Evolutionary conservation across 2,329 filamentous ascomycete species (phyloP).

Genomic region (Phoma herbarum): DNA sequence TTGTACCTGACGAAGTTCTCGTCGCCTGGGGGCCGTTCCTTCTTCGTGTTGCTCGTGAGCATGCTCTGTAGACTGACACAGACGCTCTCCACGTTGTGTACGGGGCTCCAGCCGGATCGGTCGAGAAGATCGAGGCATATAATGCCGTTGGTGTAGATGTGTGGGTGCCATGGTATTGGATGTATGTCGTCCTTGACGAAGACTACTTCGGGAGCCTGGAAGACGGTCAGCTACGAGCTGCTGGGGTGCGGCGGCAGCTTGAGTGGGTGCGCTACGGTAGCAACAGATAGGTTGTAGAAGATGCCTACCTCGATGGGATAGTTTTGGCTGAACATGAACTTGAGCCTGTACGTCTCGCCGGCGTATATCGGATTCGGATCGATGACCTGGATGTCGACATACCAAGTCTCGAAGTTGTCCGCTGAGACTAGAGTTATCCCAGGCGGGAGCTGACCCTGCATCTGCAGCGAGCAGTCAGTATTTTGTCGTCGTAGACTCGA

Average conservation of each 20-base stretch:
- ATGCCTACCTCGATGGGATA: conserved; percentile 79
- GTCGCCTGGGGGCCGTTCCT: conserved; percentile 89
- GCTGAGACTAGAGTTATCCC: conserved; percentile 82
- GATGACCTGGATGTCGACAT: conserved; percentile 88
- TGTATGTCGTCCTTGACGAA: conserved; percentile 72
- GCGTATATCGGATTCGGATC: conserved; percentile 90
- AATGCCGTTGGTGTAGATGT: conserved; percentile 98
- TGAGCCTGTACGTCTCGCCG: conserved; percentile 80
- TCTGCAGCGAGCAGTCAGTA: conserved; percentile 47
- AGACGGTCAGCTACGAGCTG: background rate
- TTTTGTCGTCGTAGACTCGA: background rate
- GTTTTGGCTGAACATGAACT: conserved; percentile 81
- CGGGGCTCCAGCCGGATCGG: conserved; percentile 89
- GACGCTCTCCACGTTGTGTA: conserved; percentile 95
- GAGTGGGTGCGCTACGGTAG: background rate
- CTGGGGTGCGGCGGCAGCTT: background rate
- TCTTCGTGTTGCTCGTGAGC: conserved; percentile 92
- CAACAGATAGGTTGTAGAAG: background rate
- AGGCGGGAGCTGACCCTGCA: conserved; percentile 66
- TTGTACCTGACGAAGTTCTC: conserved; percentile 88
- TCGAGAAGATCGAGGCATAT: conserved; percentile 96
- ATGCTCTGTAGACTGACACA: conserved; percentile 99
- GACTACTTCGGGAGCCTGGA: conserved; percentile 89
- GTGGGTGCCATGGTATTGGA: conserved; percentile 89
- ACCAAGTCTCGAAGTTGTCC: conserved; percentile 88